These are phyloP conservation scores for Paramyrothecium roridum DNA, from an alignment of 2,329 filamentous ascomycete species.

Conservation along the genomic window DNA sequence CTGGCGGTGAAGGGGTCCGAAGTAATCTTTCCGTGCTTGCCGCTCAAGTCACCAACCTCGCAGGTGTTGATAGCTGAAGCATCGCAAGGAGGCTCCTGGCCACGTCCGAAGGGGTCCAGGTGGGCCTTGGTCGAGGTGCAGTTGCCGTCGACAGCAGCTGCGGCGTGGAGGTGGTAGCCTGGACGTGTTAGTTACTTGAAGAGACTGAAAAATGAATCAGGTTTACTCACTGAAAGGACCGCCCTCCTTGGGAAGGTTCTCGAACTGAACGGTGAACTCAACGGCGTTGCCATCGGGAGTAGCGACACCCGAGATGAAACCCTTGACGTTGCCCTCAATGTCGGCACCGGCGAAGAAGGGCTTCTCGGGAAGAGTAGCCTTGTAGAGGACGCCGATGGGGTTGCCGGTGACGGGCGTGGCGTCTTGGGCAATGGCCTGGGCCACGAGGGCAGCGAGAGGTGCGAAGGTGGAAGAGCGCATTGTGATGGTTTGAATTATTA, in stretches of 20 bases:
- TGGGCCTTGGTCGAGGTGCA: slow-evolving; percentile 67
- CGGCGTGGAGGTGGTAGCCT: slow-evolving; percentile 73
- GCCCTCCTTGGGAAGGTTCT: slow-evolving; percentile 53
- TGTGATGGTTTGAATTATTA: slow-evolving; percentile 3
- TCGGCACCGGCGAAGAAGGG: slow-evolving; percentile 46
- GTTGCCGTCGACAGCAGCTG: slow-evolving; percentile 63
- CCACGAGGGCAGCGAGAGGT: slow-evolving; percentile 22
- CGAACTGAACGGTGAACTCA: slow-evolving; percentile 51
- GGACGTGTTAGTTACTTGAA: slow-evolving; percentile 6
- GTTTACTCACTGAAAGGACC: slow-evolving; percentile 57
- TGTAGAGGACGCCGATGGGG: slow-evolving; percentile 49
- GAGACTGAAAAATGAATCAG: background rate
- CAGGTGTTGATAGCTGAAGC: slow-evolving; percentile 56
- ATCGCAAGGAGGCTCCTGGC: slow-evolving; percentile 61
- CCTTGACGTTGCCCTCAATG: slow-evolving; percentile 51
- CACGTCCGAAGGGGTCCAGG: slow-evolving; percentile 67
- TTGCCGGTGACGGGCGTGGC: slow-evolving; percentile 54
- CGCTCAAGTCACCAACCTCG: slow-evolving; percentile 73
- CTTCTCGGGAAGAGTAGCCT: slow-evolving; percentile 52
- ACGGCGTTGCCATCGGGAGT: slow-evolving; percentile 51
- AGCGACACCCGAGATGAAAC: slow-evolving; percentile 44
- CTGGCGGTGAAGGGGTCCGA: slow-evolving; percentile 43
- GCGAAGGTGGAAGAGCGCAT: slow-evolving; percentile 18
- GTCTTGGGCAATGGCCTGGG: slow-evolving; percentile 30
- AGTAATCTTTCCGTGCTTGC: slow-evolving; percentile 66